Conservation (phyloP, 1,284 basidiomycete species). For the Malassezia brasiliensis region DNA sequence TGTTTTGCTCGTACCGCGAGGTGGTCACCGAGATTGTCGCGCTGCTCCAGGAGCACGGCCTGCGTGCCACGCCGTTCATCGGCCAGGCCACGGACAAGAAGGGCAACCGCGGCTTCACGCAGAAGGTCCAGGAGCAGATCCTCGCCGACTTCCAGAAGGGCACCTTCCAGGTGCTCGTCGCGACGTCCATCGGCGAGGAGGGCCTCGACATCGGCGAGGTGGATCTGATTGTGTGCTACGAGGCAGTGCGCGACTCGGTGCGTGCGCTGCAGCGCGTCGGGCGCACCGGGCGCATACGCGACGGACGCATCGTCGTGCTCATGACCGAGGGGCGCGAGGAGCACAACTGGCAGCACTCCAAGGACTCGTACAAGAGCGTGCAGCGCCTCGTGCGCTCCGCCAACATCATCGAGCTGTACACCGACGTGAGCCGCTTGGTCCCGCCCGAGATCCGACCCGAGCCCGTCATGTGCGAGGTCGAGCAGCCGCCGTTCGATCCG, state of each 20-base stretch:
- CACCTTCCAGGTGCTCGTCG: conserved; percentile 82
- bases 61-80: conserved; percentile 70
- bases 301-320: conserved; percentile 83
- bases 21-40: conserved; percentile 82
- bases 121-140: conserved; percentile 82
- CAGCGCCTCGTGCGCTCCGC: conserved; percentile 79
- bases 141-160: conserved; percentile 78
- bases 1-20: conserved; percentile 80
- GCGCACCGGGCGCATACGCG: conserved; percentile 84
- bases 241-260: conserved; percentile 89
- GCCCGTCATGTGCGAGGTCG: conserved; percentile 67
- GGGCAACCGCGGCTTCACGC: conserved; percentile 75
- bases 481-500: conserved; percentile 47
- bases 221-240: conserved; percentile 94
- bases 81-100: conserved; percentile 79
- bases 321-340: conserved; percentile 86
- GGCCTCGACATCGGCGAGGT: conserved; percentile 98
- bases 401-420: conserved; percentile 77
- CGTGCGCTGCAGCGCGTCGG: conserved; percentile 93
- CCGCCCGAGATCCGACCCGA: conserved; percentile 67
- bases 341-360: conserved; percentile 78
- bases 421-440: conserved; percentile 76
- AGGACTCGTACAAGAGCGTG: conserved; percentile 75
- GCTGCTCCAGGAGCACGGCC: conserved; percentile 52
- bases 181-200: conserved; percentile 95